Conservation (phyloP, 2,329 filamentous ascomycete genomes). For the Pseudogymnoascus sp. region DNA sequence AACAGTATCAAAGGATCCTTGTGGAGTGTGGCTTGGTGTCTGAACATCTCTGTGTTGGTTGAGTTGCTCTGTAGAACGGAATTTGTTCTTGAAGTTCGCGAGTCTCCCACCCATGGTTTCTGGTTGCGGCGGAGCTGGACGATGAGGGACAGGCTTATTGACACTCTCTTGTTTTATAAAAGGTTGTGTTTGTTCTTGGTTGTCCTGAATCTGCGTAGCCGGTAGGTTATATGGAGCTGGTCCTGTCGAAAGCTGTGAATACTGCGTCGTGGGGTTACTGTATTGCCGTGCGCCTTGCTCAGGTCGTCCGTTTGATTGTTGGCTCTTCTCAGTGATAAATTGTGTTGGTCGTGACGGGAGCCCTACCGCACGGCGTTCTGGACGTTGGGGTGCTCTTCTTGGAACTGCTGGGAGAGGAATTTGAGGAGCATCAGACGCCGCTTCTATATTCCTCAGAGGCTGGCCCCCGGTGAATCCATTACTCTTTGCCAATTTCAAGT, state of each 20-base stretch:
- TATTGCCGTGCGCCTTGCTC: not conserved
- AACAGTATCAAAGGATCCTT: not conserved
- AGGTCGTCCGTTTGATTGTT: not conserved
- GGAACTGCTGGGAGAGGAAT: slow-evolving; percentile 2
- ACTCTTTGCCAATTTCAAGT: slow-evolving; percentile 25
- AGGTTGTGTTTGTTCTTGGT: not conserved
- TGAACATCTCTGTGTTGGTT: not conserved
- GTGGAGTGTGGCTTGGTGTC: not conserved
- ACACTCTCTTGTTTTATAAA: not conserved
- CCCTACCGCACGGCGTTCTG: not conserved
- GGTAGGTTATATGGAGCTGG: not conserved
- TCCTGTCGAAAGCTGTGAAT: slow-evolving; percentile 1
- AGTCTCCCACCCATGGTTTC: not conserved
- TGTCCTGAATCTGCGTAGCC: not conserved
- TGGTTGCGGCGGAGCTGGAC: not conserved
- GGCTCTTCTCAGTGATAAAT: not conserved
- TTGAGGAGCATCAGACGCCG: slow-evolving; percentile 3
- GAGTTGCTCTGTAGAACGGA: slow-evolving; percentile 1
- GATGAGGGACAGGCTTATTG: not conserved
- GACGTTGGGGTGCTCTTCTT: not conserved
- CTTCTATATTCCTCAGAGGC: slow-evolving; percentile 12
- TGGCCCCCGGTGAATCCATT: slow-evolving; percentile 28
- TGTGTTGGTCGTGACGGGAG: not conserved
- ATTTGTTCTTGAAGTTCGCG: slow-evolving; percentile 6
- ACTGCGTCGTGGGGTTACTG: not conserved